Conservation (phyloP, 2,329 filamentous ascomycete genomes). For the Diaporthe citriasiana region DNA sequence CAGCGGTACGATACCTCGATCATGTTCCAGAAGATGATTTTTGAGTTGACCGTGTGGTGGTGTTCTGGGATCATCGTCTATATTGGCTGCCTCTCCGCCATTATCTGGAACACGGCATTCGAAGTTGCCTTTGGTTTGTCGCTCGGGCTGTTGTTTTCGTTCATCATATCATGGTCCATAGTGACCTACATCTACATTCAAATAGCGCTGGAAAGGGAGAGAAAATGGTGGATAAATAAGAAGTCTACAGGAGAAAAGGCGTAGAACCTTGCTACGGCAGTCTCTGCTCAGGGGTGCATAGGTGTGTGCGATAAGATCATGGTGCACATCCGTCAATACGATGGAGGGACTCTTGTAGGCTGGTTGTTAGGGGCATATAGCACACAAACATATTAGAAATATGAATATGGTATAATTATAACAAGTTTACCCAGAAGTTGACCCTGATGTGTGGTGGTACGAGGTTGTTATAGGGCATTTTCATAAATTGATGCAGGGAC, state of each 20-base stretch:
- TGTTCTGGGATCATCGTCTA: slow-evolving; percentile 40
- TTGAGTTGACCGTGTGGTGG: slow-evolving; percentile 42
- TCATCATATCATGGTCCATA: slow-evolving; percentile 38
- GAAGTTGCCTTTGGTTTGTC: slow-evolving; percentile 41
- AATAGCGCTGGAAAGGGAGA: slow-evolving; percentile 39
- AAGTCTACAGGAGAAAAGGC: slow-evolving; percentile 30
- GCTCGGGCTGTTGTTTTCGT: slow-evolving; percentile 39
- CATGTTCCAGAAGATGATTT: slow-evolving; percentile 40
- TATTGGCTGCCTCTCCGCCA: slow-evolving; percentile 40
- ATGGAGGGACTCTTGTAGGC: background rate
- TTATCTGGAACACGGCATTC: slow-evolving; percentile 40
- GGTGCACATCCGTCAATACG: background rate
- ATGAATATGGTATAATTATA: background rate
- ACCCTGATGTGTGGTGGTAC: background rate
- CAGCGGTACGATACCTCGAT: slow-evolving; percentile 39
- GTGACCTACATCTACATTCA: slow-evolving; percentile 38
- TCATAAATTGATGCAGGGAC: background rate
- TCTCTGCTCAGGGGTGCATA: background rate
- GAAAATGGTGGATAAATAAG: slow-evolving; percentile 38
- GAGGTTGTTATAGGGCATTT: background rate
- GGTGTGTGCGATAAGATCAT: background rate
- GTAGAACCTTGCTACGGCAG: background rate
- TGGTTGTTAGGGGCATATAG: background rate
- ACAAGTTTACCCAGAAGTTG: background rate
- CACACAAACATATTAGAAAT: background rate